Conservation (phyloP, 768 basidiomycete genomes). For the Mrakia blollopis region DNA sequence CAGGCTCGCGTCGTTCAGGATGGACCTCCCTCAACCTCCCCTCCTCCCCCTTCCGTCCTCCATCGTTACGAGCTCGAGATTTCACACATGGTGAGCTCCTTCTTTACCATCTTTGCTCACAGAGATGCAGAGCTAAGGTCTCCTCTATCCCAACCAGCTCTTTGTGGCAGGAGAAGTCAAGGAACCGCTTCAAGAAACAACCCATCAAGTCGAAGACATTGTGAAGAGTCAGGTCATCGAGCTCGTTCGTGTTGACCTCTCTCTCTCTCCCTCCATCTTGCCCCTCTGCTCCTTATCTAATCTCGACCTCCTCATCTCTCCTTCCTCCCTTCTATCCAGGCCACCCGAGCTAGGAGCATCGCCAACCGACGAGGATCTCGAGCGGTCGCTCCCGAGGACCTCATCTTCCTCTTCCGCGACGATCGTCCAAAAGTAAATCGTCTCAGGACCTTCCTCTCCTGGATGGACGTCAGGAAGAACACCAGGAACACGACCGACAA, state of each 20-base stretch:
- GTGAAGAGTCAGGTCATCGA: slow-evolving; percentile 85
- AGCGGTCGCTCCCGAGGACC: slow-evolving; percentile 83
- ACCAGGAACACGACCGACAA: slow-evolving; percentile 65
- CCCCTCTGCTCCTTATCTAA: not conserved
- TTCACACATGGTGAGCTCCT: slow-evolving; percentile 71
- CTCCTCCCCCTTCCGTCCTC: not conserved
- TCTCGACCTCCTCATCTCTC: not conserved
- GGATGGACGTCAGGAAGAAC: slow-evolving; percentile 95
- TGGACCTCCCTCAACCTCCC: not conserved
- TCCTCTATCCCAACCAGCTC: slow-evolving; percentile 55
- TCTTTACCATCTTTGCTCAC: not conserved
- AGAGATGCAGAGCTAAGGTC: not conserved
- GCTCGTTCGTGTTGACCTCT: slow-evolving; percentile 54
- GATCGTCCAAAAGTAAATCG: slow-evolving; percentile 92
- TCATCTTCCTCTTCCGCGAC: slow-evolving; percentile 92
- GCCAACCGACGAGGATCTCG: slow-evolving; percentile 78
- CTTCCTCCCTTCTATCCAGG: slow-evolving; percentile 46
- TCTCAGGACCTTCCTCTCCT: slow-evolving; percentile 83
- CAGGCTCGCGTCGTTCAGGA: not conserved
- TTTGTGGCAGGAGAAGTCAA: slow-evolving; percentile 95
- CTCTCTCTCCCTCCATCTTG: not conserved
- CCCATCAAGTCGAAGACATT: slow-evolving; percentile 92
- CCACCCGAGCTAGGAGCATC: slow-evolving; percentile 79
- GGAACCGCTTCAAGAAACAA: slow-evolving; percentile 78
- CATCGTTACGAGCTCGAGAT: slow-evolving; percentile 81